Conservation (phyloP, 768 basidiomycete species). For the Rhodotorula paludigena region DNA sequence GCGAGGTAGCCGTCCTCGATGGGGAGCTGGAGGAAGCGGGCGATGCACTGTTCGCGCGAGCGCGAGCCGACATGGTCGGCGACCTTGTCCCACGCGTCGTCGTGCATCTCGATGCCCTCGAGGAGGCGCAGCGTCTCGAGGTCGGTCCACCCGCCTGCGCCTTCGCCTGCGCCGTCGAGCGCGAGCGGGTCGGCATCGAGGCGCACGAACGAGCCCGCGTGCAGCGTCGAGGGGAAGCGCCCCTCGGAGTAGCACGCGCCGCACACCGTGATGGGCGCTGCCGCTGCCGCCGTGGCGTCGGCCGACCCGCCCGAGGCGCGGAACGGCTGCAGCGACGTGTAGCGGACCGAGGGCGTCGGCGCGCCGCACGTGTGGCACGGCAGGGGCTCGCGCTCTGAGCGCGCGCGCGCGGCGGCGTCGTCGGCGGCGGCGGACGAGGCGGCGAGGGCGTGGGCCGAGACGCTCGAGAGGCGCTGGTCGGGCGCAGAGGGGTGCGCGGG, state of each 20-base stretch:
- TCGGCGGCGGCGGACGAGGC: slow-evolving; percentile 74
- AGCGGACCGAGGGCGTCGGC: slow-evolving; percentile 70
- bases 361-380: slow-evolving; percentile 89
- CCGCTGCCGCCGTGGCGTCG: slow-evolving; percentile 49
- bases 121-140: slow-evolving; percentile 80
- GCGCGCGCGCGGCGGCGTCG: slow-evolving; percentile 52
- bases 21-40: slow-evolving; percentile 88
- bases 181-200: slow-evolving; percentile 39
- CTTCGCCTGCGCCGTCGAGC: slow-evolving; percentile 51
- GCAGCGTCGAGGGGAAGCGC: slow-evolving; percentile 92
- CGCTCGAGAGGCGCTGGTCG: slow-evolving; percentile 50
- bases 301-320: background rate
- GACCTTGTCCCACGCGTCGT: slow-evolving; percentile 90
- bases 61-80: slow-evolving; percentile 90
- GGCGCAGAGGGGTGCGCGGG: slow-evolving; percentile 48
- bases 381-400: slow-evolving; percentile 62
- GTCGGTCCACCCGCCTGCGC: slow-evolving; percentile 65
- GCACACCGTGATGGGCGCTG: slow-evolving; percentile 77
- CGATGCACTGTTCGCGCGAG: slow-evolving; percentile 88
- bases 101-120: slow-evolving; percentile 97
- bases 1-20: slow-evolving; percentile 90
- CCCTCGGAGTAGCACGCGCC: slow-evolving; percentile 90
- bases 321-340: slow-evolving; percentile 74
- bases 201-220: slow-evolving; percentile 87
- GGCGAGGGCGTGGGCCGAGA: slow-evolving; percentile 55